These are phyloP conservation scores for Tricladium varicosporioides DNA, from an alignment of 2,329 filamentous ascomycete genomes.

Conservation along the genomic window DNA sequence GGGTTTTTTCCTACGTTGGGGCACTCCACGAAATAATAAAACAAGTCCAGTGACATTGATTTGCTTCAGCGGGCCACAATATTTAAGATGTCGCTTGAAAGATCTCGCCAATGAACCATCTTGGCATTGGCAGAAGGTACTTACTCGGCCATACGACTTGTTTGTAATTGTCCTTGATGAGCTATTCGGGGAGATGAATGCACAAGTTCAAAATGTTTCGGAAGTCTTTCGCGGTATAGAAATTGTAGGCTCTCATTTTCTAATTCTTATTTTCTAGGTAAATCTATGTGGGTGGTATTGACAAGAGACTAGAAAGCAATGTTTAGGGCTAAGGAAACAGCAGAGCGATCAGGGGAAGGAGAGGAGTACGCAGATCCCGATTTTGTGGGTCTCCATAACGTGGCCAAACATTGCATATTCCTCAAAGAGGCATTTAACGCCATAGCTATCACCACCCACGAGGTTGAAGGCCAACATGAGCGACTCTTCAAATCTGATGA, in stretches of 20 bases:
- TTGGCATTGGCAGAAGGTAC: background rate
- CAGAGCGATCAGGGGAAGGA: too few relatives aligned
- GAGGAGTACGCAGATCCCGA: background rate
- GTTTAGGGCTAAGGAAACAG: background rate
- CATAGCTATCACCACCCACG: conserved; percentile 1
- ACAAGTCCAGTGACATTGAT: background rate
- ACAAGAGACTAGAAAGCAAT: conserved; percentile 3
- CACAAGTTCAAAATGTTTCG: conserved; percentile 22
- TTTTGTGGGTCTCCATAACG: conserved; percentile 26
- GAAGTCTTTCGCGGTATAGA: conserved; percentile 21
- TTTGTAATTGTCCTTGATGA: conserved; percentile 27
- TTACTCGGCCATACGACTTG: conserved; percentile 14
- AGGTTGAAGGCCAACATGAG: background rate
- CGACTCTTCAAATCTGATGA: conserved; percentile 2
- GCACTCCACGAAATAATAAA: conserved; percentile 1
- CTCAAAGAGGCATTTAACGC: conserved; percentile 21
- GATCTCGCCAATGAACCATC: background rate
- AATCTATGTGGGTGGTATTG: too few relatives aligned
- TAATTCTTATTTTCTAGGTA: background rate
- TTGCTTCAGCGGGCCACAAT: background rate
- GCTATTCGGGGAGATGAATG: conserved; percentile 22
- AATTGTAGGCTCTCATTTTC: conserved; percentile 11
- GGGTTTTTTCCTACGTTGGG: conserved; percentile 18
- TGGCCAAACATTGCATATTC: conserved; percentile 24
- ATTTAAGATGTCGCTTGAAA: background rate